A percentile compares a stretch with the other conserved stretches of the same genome.
These are phyloP conservation scores for Breviolum minutum DNA, from an alignment of 73 alveolate species.

Conservation along the genomic window DNA sequence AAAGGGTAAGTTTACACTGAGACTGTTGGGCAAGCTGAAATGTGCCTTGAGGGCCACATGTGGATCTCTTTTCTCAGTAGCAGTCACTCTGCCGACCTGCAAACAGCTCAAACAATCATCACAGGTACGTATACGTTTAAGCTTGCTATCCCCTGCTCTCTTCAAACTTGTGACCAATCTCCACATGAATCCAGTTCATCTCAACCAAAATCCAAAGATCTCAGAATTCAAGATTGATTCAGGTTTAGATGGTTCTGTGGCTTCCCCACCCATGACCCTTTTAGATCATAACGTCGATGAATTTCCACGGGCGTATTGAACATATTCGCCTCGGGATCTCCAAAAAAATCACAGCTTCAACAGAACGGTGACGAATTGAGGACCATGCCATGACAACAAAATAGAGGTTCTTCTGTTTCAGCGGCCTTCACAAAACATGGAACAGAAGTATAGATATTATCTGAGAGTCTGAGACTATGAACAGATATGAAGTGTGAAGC, in stretches of 20 bases:
- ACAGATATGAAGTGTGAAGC: no score
- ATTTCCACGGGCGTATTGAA: constrained; percentile 98
- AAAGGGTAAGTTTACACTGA: no score
- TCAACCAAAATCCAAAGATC: no score
- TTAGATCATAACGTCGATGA: constrained; percentile 95
- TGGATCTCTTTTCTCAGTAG: constrained; percentile 14
- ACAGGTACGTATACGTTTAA: no score
- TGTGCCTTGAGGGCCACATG: constrained; percentile 27
- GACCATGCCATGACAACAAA: constrained; percentile 22
- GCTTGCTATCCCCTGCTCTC: no score
- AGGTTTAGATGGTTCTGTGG: neutral
- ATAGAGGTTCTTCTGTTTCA: constrained; percentile 14
- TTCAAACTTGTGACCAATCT: no score
- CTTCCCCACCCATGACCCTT: constrained; percentile 37
- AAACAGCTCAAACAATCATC: neutral
- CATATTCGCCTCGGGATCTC: constrained; percentile 95
- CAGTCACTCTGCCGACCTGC: constrained; percentile 29
- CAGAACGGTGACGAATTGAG: neutral
- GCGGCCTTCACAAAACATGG: neutral
- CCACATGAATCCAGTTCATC: no score
- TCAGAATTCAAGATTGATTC: no score
- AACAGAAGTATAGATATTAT: no score
- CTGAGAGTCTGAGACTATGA: no score
- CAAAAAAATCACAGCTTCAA: no score
- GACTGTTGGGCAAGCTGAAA: neutral